These are phyloP conservation scores for Pisolithus tinctorius DNA, from an alignment of 768 basidiomycete species.

Conservation along the genomic window DNA sequence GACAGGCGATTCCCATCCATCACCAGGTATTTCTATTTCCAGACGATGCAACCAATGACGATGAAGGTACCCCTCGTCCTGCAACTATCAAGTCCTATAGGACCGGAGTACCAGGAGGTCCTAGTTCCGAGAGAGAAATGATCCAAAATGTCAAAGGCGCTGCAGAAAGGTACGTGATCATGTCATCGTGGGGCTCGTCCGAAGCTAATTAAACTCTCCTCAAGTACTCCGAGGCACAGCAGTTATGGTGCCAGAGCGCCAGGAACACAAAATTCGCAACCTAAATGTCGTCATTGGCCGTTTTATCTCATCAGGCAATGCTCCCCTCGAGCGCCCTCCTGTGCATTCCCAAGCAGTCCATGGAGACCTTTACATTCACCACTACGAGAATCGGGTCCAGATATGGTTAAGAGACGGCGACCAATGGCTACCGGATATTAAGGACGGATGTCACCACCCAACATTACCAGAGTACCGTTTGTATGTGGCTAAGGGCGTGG, in stretches of 20 bases:
- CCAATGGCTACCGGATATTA: background rate
- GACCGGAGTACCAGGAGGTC: too few species aligned
- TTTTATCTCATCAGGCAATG: background rate
- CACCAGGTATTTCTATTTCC: background rate
- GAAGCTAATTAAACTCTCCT: too few species aligned
- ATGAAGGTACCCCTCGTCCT: too few species aligned
- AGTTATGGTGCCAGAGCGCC: background rate
- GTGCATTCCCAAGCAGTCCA: background rate
- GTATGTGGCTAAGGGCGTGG: background rate
- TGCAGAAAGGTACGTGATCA: too few species aligned
- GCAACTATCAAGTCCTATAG: too few species aligned
- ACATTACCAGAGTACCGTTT: background rate
- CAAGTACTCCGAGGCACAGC: background rate
- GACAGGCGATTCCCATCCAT: background rate
- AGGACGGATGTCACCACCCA: background rate
- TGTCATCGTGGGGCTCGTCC: too few species aligned
- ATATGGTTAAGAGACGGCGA: background rate
- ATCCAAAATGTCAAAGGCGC: too few species aligned
- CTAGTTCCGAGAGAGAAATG: too few species aligned
- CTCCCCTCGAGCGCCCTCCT: background rate
- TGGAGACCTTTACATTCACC: background rate
- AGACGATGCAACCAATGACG: too few species aligned
- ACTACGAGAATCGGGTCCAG: background rate
- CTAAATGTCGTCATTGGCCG: background rate
- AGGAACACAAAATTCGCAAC: background rate